Conservation (phyloP, 345 rosid species). For the Brassica juncea region DNA sequence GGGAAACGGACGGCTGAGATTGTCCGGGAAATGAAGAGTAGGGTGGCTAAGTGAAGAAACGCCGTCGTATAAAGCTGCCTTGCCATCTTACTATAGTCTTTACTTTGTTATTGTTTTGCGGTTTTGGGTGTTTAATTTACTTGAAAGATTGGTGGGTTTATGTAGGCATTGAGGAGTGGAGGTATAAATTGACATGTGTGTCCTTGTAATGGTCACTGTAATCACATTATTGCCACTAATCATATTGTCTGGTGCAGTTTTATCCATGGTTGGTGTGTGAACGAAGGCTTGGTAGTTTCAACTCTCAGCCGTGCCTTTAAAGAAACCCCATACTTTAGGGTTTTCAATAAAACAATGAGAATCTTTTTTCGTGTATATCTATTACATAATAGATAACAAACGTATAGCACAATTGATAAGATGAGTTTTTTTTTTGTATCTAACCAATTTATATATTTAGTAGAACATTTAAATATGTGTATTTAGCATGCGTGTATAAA, state of each 20-base stretch:
- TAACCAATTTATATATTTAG: background rate
- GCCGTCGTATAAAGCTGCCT: constrained; percentile 16
- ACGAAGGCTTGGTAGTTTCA: constrained; percentile 28
- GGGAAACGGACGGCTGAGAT: constrained; percentile 32
- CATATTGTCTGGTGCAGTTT: constrained; percentile 31
- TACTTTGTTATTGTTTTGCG: background rate
- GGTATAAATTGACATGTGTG: constrained; percentile 7
- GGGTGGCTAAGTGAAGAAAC: constrained; percentile 33
- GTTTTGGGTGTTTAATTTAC: background rate
- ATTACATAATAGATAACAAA: background rate
- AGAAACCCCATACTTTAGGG: constrained; percentile 32
- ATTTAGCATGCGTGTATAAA: background rate
- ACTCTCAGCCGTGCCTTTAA: constrained; percentile 42
- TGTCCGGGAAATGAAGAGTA: constrained; percentile 38
- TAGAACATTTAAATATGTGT: background rate
- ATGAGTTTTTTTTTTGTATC: background rate
- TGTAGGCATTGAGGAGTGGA: constrained; percentile 28
- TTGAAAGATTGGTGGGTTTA: constrained; percentile 20
- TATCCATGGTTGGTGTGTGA: constrained; percentile 24
- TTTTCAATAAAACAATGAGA: background rate
- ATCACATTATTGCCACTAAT: constrained; percentile 35
- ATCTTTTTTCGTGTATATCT: background rate
- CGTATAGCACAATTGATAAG: background rate
- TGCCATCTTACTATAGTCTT: constrained; percentile 35
- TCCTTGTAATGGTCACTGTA: constrained; percentile 5